Evolutionary conservation across 257 asterid species (phyloP).

Genomic region (Vinca minor): DNA sequence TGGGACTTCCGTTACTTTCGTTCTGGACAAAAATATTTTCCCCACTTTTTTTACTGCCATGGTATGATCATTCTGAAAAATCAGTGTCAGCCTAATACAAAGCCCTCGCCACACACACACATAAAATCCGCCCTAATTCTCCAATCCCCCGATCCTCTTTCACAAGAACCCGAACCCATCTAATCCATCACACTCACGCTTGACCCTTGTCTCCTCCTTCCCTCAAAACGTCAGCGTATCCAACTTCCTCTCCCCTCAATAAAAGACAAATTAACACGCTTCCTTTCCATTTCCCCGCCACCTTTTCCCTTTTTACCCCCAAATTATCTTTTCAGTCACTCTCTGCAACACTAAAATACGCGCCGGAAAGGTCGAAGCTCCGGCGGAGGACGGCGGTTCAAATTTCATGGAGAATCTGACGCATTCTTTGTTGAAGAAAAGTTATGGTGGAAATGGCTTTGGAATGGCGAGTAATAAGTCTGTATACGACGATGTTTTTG

Average conservation of each 20-base stretch:
- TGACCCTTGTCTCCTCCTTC: too few species aligned
- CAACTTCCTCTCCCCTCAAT: conserved; percentile 1
- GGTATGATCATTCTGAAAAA: too few species aligned
- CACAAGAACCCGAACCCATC: too few species aligned
- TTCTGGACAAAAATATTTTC: too few species aligned
- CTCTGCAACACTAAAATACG: conserved; percentile 3
- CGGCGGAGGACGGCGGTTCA: background rate
- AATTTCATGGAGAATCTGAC: conserved; percentile 49
- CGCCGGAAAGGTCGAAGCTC: conserved; percentile 15
- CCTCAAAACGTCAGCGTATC: too few species aligned
- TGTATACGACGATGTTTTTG: conserved; percentile 73
- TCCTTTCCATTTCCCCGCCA: background rate
- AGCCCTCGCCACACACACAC: too few species aligned
- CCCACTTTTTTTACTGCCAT: too few species aligned
- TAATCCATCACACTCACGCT: too few species aligned
- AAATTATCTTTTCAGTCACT: background rate
- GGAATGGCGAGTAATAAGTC: conserved; percentile 44
- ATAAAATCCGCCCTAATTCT: too few species aligned
- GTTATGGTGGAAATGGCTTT: conserved; percentile 43
- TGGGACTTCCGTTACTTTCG: too few species aligned
- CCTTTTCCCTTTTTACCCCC: background rate
- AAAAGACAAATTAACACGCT: conserved; percentile 1
- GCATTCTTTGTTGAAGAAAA: conserved; percentile 49
- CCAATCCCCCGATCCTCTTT: too few species aligned
- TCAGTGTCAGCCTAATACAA: too few species aligned